A percentile compares a stretch with the other conserved stretches of the same genome.
Conservation (phyloP, 495 filamentous ascomycete genomes). For the Entonaema liquescens region DNA sequence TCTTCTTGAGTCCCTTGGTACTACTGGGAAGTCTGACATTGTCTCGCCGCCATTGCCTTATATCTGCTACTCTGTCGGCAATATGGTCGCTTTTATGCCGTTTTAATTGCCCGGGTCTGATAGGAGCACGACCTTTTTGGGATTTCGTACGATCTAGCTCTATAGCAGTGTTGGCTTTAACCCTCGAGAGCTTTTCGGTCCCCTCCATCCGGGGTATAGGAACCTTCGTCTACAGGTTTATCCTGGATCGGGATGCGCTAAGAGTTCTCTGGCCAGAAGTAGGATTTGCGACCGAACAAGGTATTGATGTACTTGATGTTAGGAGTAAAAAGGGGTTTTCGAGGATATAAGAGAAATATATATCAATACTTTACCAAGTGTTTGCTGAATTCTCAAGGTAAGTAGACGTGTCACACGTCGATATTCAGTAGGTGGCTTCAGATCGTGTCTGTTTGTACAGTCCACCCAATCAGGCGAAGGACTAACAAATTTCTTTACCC, state of each 20-base stretch:
- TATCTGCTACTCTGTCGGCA: neutral
- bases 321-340: neutral
- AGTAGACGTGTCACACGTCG: slow-evolving; percentile 22
- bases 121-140: neutral
- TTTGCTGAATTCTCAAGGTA: slow-evolving; percentile 24
- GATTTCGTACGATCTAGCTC: neutral
- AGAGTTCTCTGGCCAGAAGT: neutral
- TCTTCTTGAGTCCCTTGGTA: neutral
- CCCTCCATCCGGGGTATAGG: neutral
- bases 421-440: slow-evolving; percentile 13
- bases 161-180: neutral
- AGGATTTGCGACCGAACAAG: neutral
- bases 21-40: neutral
- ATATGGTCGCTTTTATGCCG: neutral
- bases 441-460: slow-evolving; percentile 5
- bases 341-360: slow-evolving; percentile 1
- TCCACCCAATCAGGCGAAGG: slow-evolving; percentile 9
- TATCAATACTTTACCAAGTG: slow-evolving; percentile 7
- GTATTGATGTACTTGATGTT: neutral
- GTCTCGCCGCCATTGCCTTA: neutral
- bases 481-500: slow-evolving; percentile 3
- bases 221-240: neutral
- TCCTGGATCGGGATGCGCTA: neutral
- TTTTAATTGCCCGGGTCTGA: neutral
- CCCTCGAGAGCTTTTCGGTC: neutral